Percentiles rank a stretch among this genome's conserved stretches.
Evolutionary conservation across 176 grass and related monocot species (phyloP).

Genomic region (Aegilops umbellulata): DNA sequence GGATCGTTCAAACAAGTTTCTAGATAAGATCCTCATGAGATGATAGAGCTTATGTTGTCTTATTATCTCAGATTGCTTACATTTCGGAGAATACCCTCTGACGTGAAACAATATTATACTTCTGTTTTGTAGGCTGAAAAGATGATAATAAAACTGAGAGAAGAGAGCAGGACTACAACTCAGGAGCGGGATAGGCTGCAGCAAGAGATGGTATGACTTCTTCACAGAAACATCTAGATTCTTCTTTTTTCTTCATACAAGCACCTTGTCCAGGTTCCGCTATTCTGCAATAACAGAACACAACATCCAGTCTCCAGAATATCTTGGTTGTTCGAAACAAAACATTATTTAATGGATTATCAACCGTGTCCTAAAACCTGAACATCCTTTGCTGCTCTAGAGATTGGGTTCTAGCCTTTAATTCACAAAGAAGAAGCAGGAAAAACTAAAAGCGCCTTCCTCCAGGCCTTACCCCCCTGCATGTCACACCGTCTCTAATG

Average conservation of each 20-base stretch:
- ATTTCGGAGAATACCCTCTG: conserved; percentile 9
- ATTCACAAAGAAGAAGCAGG: conserved; percentile 22
- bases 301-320: not conserved
- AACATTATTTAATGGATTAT: not conserved
- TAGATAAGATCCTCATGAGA: not conserved
- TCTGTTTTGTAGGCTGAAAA: conserved; percentile 71
- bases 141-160: conserved; percentile 67
- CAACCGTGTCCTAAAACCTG: not conserved
- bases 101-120: not conserved
- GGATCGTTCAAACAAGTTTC: conserved; percentile 6
- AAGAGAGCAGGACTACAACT: conserved; percentile 59
- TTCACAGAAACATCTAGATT: not conserved
- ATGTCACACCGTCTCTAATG: not conserved
- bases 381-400: not conserved
- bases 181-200: conserved; percentile 77
- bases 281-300: not conserved
- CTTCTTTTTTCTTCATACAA: not conserved
- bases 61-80: not conserved
- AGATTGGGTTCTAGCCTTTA: not conserved
- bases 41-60: not conserved
- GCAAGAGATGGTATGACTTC: conserved; percentile 71
- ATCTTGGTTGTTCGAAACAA: not conserved
- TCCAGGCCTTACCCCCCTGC: not conserved
- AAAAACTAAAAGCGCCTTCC: not conserved
- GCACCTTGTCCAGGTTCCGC: not conserved